These are phyloP conservation scores for Chaetomium cochliodes DNA, from an alignment of 495 filamentous ascomycete genomes.

Conservation along the genomic window DNA sequence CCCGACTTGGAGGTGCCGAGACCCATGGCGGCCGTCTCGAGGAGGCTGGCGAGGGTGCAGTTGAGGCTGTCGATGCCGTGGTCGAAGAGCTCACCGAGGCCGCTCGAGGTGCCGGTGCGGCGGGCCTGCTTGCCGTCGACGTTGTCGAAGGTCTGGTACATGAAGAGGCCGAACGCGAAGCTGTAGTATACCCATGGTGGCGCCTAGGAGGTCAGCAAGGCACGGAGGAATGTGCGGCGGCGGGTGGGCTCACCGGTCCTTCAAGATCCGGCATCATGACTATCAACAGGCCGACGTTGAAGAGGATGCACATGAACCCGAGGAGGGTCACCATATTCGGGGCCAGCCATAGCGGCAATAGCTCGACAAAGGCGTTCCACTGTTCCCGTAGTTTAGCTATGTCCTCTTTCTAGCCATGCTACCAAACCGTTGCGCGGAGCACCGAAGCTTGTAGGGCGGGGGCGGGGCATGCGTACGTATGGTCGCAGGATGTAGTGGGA, in stretches of 20 bases:
- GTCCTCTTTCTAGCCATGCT: background rate
- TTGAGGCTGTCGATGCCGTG: conserved; percentile 98
- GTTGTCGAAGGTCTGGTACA: conserved; percentile 99
- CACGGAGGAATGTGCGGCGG: background rate
- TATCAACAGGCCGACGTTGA: conserved; percentile 76
- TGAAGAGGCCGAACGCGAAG: conserved; percentile 91
- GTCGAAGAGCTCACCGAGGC: conserved; percentile 93
- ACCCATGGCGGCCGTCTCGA: conserved; percentile 89
- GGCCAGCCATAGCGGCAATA: conserved; percentile 92
- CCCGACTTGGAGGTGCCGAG: conserved; percentile 77
- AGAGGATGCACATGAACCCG: conserved; percentile 90
- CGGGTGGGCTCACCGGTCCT: conserved; percentile 66
- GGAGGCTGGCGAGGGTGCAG: conserved; percentile 85
- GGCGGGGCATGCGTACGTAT: conserved; percentile 65
- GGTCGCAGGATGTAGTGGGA: conserved; percentile 91
- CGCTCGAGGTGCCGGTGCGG: conserved; percentile 90
- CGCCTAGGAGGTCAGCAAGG: conserved; percentile 50
- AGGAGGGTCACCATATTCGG: conserved; percentile 97
- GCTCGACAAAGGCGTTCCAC: conserved; percentile 97
- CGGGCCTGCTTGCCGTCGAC: conserved; percentile 97
- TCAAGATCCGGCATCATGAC: conserved; percentile 87
- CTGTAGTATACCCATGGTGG: conserved; percentile 93
- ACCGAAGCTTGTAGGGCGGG: conserved; percentile 8
- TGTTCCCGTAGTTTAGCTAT: conserved; percentile 36
- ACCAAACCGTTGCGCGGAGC: background rate